phyloP scores from a whole-genome alignment of 495 filamentous ascomycete genomes.

The Hypoxylon crocopeplum region DNA sequence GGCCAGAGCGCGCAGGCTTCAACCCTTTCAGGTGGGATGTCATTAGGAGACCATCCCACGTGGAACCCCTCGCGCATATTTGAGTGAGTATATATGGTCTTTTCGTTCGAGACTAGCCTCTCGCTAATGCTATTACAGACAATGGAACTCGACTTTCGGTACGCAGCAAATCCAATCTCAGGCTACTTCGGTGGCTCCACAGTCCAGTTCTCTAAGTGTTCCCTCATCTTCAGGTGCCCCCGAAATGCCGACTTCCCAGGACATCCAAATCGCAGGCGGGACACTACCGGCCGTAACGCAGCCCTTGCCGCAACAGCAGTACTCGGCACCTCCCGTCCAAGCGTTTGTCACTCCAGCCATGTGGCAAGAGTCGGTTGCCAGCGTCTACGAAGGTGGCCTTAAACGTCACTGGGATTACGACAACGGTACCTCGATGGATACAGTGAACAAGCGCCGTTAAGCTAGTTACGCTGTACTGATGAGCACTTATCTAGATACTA shows the following conservation, averaged over 20 bases:
- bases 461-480: slow-evolving; percentile 12
- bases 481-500: slow-evolving; percentile 23
- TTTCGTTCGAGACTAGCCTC: background rate
- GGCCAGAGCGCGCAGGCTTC: slow-evolving; percentile 55
- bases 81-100: slow-evolving; percentile 68
- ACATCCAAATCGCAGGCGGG: slow-evolving; percentile 56
- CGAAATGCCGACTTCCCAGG: slow-evolving; percentile 59
- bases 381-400: slow-evolving; percentile 78
- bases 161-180: slow-evolving; percentile 60
- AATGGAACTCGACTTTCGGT: slow-evolving; percentile 93
- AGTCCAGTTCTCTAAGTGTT: slow-evolving; percentile 51
- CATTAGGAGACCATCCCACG: slow-evolving; percentile 69
- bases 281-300: slow-evolving; percentile 61
- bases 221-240: slow-evolving; percentile 53
- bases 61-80: slow-evolving; percentile 97
- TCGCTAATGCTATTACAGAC: slow-evolving; percentile 59
- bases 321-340: slow-evolving; percentile 58
- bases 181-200: slow-evolving; percentile 46
- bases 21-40: slow-evolving; percentile 56
- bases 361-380: slow-evolving; percentile 96
- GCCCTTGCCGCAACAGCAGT: slow-evolving; percentile 60
- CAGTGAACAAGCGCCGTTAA: slow-evolving; percentile 39
- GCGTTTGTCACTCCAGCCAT: slow-evolving; percentile 89
- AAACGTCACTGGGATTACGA: slow-evolving; percentile 78
- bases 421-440: slow-evolving; percentile 35